Evolutionary conservation across 768 basidiomycete genomes (phyloP).

Genomic region (Lactarius sanguifluus): DNA sequence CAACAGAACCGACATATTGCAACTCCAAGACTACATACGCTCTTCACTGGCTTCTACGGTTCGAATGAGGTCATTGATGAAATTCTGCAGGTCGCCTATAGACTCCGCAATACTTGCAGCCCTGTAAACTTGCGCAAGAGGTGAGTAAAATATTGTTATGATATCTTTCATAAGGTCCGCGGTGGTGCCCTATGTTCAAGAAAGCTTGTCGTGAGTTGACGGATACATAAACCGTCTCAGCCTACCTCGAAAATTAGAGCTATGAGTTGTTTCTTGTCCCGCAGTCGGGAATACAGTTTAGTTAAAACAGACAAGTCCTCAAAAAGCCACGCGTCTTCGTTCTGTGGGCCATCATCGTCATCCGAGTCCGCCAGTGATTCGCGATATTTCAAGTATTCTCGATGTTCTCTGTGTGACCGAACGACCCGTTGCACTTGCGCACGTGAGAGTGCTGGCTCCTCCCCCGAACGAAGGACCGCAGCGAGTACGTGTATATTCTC

Average conservation of each 20-base stretch:
- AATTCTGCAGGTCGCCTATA: slow-evolving; percentile 85
- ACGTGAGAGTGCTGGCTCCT: slow-evolving; percentile 71
- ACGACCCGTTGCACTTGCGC: slow-evolving; percentile 80
- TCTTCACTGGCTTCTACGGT: slow-evolving; percentile 93
- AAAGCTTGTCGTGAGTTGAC: slow-evolving; percentile 3
- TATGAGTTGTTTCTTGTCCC: slow-evolving; percentile 90
- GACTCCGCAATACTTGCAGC: slow-evolving; percentile 98
- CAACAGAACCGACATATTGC: not conserved
- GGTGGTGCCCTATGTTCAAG: slow-evolving; percentile 73
- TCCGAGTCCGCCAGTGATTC: slow-evolving; percentile 76
- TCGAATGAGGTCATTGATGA: slow-evolving; percentile 90
- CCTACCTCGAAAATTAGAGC: slow-evolving; percentile 91
- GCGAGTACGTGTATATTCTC: slow-evolving; percentile 77
- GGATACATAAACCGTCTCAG: slow-evolving; percentile 1
- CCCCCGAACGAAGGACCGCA: slow-evolving; percentile 74
- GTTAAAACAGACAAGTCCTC: slow-evolving; percentile 86
- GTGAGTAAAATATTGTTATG: slow-evolving; percentile 97
- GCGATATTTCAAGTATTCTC: slow-evolving; percentile 62
- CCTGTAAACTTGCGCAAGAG: slow-evolving; percentile 94
- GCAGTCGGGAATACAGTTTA: slow-evolving; percentile 71
- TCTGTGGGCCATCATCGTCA: slow-evolving; percentile 87
- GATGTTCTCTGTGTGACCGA: slow-evolving; percentile 75
- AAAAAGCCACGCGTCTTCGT: slow-evolving; percentile 95
- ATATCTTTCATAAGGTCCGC: slow-evolving; percentile 96
- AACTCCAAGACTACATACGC: slow-evolving; percentile 48